Evolutionary conservation across 1,139 yeast species (phyloP), one percentile per base, ranked within the genome.

Genomic region (Sugiyamaella novakii): DNA sequence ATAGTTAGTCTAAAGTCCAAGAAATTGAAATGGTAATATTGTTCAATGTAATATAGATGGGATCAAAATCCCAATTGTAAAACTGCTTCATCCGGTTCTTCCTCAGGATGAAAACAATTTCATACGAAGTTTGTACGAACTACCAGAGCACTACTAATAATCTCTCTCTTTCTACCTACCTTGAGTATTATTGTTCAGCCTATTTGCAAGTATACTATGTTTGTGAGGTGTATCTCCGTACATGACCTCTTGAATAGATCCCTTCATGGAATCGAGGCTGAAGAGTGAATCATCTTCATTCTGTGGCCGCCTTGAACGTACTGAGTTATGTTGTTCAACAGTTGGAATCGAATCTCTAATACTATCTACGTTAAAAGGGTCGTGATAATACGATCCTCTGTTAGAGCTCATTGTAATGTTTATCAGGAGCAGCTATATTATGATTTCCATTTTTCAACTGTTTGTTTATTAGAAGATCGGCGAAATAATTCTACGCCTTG

Each of bases 221-320:
- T n/a, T n/a, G n/a, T n/a, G n/a, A n/a, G n/a, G n/a, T n/a, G n/a
- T n/a, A n/a, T n/a, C n/a, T 5, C 22, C 31, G 14, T 39, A 11
- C 27, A 39, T 24, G 19, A 45, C 33, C 25, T 45, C 48, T 5
- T 38, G 43, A 29, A 50, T 24, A 8, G 52, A 44, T 18, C 50
- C 52, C 38, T 43, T 47, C 39, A 50, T 35, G 18, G 49, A 37
- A 17, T 49, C 52, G 24, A 50, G 29, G 10, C 45, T 39, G 27
- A 48, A 50, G 15, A 41, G 44, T 30, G 46, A 37, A 11, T 43
- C 46, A 21, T 42, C 45, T 17, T 27, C 49, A 27, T 11, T 29
- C 18, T 15, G 43, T 43, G 22, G 43, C 25, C 21, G 42, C 28
- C 28, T 19, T 8, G 25, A 14, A 18, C 51, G 37, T 7, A 21